Base-by-base conservation (phyloP, 2,329 filamentous ascomycete genomes). In the Leptosphaerulina australis region DNA sequence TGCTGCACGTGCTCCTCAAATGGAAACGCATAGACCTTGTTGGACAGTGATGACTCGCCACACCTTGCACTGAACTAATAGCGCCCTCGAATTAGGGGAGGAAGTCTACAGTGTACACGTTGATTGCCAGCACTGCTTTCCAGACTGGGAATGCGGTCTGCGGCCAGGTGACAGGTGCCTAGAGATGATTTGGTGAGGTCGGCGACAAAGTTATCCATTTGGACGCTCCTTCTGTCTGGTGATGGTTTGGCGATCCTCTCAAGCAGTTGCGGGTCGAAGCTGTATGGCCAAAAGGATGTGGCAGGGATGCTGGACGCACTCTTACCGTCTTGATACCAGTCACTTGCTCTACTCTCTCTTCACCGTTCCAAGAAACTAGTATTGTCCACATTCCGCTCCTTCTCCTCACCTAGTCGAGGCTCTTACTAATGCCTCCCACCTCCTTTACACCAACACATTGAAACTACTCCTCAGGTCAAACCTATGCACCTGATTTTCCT, bases 31-130 rank as follows among this genome's bases (percentile, higher is more conserved):
- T 30, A 1, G 35, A 40, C 4, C 24, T 3, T 10, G 33, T 5
- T 14, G 59, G 55, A 21, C 39, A 8, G 31, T 63, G 58, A 34
- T 64, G 63, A 4, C 53, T 54, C 2, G 59, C 60, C 58, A 65
- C 67, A n/a, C 71, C 70, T 10, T 63, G 60, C 10, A 71, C 40
- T 9, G 72, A 71, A 3, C 68, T 58, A 30, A 75, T 69, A 15
- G 60, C 45, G 22, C 76, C 76, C 3, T 64, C 75, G 34, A 69
- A 74, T 31, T 77, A 33, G 1, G 60, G 57, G 1, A 67, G 40
- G 6, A 69, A 50, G 25, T 56, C 56, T 3, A 62, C 51, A 6
- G 64, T 68, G 44, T 66, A 69, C 3, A 56, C 62, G 37, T 69
- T 69, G 21, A 66, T 68, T 5, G 64, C 62, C 28, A 64, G 59